A percentile compares a stretch with the other conserved stretches of the same genome.
These are phyloP conservation scores for Diplocarpon mali DNA, from an alignment of 2,329 filamentous ascomycete species.

Conservation along the genomic window DNA sequence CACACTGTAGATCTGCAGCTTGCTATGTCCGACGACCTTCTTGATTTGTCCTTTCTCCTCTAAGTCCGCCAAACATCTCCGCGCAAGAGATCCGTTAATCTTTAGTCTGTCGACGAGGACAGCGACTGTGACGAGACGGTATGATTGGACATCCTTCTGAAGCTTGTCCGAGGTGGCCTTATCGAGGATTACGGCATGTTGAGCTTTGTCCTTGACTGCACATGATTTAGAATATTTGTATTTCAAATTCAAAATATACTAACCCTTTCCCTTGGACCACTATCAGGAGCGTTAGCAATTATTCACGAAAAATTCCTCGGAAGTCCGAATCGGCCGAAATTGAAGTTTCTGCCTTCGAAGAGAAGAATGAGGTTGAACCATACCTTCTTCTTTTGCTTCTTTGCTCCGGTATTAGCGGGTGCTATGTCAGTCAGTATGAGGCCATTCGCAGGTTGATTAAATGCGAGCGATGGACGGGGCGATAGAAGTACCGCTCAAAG, in stretches of 20 bases:
- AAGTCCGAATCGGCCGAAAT: not conserved
- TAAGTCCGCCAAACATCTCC: conserved; percentile 78
- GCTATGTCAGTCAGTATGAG: conserved; percentile 27
- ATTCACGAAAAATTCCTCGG: not conserved
- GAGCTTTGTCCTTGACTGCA: conserved; percentile 99
- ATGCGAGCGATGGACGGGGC: not conserved
- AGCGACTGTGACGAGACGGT: conserved; percentile 97
- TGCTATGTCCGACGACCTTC: conserved; percentile 92
- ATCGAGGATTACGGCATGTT: conserved; percentile 98
- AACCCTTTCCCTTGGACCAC: conserved; percentile 54
- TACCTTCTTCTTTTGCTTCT: conserved; percentile 70
- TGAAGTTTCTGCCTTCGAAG: not conserved
- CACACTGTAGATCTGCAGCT: conserved; percentile 96
- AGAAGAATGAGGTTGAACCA: not conserved
- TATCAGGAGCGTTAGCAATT: conserved; percentile 7
- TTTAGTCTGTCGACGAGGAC: conserved; percentile 99
- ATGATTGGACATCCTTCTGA: conserved; percentile 99
- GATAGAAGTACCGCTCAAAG: not conserved
- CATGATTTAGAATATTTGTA: conserved; percentile 20
- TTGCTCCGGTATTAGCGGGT: conserved; percentile 52
- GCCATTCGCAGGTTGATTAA: not conserved
- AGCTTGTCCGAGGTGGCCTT: conserved; percentile 96
- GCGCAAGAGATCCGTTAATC: conserved; percentile 97
- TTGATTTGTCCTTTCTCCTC: conserved; percentile 99
- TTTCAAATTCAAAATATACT: conserved; percentile 20